A percentile compares a stretch with the other conserved stretches of the same genome.
Conservation (phyloP, 176 grass and related monocot genomes). For the sorghum (Sorghum bicolor) region DNA sequence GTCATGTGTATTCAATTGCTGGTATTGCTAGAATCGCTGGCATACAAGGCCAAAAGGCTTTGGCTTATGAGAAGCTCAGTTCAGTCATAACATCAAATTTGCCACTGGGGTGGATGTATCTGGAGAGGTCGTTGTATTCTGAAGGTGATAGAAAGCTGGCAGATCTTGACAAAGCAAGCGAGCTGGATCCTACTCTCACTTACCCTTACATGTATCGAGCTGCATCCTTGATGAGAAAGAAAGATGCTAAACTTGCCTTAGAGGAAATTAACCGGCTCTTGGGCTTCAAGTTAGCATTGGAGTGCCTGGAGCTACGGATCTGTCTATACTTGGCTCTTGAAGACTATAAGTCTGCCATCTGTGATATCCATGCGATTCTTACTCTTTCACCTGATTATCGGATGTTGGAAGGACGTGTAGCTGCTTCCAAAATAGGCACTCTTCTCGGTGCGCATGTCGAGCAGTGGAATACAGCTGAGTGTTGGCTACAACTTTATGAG, state of each 20-base stretch:
- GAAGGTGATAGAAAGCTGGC: conserved; percentile 57
- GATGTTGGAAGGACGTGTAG: conserved; percentile 87
- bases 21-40: conserved; percentile 72
- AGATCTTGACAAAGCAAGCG: conserved; percentile 79
- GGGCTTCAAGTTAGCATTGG: conserved; percentile 81
- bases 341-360: conserved; percentile 73
- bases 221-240: conserved; percentile 78
- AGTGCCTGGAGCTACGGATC: conserved; percentile 82
- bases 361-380: conserved; percentile 89
- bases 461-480: conserved; percentile 85
- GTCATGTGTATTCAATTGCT: conserved; percentile 75
- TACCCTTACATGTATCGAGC: conserved; percentile 94
- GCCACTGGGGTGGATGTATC: conserved; percentile 86
- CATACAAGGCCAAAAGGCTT: conserved; percentile 51
- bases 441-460: conserved; percentile 78
- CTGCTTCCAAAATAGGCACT: conserved; percentile 70
- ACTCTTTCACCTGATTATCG: conserved; percentile 71
- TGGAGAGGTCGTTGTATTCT: conserved; percentile 77
- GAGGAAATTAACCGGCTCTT: conserved; percentile 78
- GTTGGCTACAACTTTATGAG: conserved; percentile 92
- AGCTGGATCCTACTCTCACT: conserved; percentile 82
- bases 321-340: conserved; percentile 77
- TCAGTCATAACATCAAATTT: conserved; percentile 70
- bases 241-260: conserved; percentile 71
- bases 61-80: conserved; percentile 70